Evolutionary conservation across 192 early-diverging fungal genomes (phyloP).

Genomic region (Allomyces arbusculus): DNA sequence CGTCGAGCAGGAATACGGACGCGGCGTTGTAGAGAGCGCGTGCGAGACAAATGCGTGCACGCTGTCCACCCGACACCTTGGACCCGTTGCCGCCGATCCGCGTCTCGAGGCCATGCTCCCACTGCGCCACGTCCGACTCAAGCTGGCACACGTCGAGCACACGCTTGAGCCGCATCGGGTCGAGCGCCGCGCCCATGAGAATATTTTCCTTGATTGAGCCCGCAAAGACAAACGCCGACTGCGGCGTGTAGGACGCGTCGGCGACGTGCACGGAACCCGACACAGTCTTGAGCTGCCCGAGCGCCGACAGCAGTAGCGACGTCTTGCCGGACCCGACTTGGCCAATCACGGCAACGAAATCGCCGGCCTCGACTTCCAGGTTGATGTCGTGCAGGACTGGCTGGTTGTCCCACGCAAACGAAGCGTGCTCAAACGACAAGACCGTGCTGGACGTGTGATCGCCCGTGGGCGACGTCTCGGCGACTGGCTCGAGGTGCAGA

Average conservation of each 20-base stretch:
- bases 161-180: neutral
- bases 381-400: conserved; percentile 20
- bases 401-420: too few relatives aligned
- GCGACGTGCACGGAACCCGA: too few relatives aligned
- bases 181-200: neutral
- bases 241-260: neutral
- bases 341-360: conserved; percentile 39
- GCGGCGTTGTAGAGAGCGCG: neutral
- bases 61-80: neutral
- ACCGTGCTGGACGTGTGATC: too few relatives aligned
- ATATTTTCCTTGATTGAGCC: neutral
- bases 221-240: neutral
- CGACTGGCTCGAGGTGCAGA: neutral
- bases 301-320: conserved; percentile 28
- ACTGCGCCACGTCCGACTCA: neutral
- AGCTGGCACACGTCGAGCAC: neutral
- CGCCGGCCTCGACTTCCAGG: conserved; percentile 18
- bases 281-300: conserved; percentile 9
- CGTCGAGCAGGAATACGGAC: neutral
- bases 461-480: too few relatives aligned
- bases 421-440: too few relatives aligned
- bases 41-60: neutral
- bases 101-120: neutral
- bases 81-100: neutral
- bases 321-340: conserved; percentile 45